Conservation (phyloP, 225 moss, liverwort and hornwort genomes). For the Sphagnum tenellum region DNA sequence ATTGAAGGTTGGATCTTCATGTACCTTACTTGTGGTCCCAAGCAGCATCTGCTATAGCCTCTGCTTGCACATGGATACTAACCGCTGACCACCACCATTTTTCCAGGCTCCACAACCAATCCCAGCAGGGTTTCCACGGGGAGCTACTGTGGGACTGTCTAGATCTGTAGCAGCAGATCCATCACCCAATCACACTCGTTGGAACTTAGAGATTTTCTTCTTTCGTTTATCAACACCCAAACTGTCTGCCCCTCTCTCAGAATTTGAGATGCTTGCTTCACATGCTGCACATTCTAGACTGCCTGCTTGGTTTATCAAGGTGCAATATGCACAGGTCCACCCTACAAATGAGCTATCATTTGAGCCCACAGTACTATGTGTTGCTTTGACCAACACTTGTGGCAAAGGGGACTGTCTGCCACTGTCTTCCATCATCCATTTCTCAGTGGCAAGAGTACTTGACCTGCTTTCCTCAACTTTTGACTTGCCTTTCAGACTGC, state of each 20-base stretch:
- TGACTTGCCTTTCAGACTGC: slow-evolving; percentile 60
- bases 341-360: slow-evolving; percentile 13
- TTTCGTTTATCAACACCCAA: slow-evolving; percentile 56
- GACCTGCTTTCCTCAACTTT: slow-evolving; percentile 20
- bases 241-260: slow-evolving; percentile 17
- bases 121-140: slow-evolving; percentile 42
- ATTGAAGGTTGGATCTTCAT: no score
- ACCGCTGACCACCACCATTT: slow-evolving; percentile 78
- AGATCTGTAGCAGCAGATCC: slow-evolving; percentile 64
- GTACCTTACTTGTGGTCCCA: slow-evolving; percentile 16
- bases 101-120: slow-evolving; percentile 77
- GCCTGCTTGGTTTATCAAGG: slow-evolving; percentile 34
- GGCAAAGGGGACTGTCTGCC: slow-evolving; percentile 37
- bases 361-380: slow-evolving; percentile 15
- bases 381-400: slow-evolving; percentile 74
- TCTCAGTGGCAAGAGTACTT: slow-evolving; percentile 26
- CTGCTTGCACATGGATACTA: slow-evolving; percentile 50
- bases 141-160: slow-evolving; percentile 37
- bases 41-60: slow-evolving; percentile 25
- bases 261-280: slow-evolving; percentile 20
- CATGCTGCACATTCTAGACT: slow-evolving; percentile 39
- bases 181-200: slow-evolving; percentile 84
- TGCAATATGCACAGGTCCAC: slow-evolving; percentile 65
- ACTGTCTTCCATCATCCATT: slow-evolving; percentile 20
- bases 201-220: slow-evolving; percentile 86